phyloP scores from a whole-genome alignment of 2,329 filamentous ascomycete species.

The Biscogniauxia marginata region DNA sequence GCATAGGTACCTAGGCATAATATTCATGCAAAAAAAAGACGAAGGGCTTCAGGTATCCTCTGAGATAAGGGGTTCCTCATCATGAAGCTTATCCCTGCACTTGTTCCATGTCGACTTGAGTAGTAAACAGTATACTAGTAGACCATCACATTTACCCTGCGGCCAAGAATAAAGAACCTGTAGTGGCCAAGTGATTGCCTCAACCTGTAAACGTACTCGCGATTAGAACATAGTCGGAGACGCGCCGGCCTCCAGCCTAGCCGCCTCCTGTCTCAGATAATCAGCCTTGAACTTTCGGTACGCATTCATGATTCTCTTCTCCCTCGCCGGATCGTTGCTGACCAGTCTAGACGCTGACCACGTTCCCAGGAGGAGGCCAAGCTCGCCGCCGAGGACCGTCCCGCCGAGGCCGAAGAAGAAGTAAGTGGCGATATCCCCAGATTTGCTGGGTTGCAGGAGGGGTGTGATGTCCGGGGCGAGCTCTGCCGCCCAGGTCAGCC shows the following conservation, averaged over 20 bases:
- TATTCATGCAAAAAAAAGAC: no score
- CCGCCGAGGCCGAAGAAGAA: conserved; percentile 61
- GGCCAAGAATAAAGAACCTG: no score
- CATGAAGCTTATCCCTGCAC: no score
- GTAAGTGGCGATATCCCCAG: conserved; percentile 62
- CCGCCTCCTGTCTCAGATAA: conserved; percentile 58
- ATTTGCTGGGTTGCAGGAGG: conserved; percentile 52
- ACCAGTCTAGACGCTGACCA: conserved; percentile 53
- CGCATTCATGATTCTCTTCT: conserved; percentile 59
- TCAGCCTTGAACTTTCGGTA: conserved; percentile 63
- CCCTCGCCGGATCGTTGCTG: conserved; percentile 50
- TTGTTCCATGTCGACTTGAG: no score
- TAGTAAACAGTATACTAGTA: no score
- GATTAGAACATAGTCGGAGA: conserved; percentile 1
- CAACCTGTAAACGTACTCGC: not conserved
- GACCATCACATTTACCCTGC: no score
- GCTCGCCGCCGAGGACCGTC: conserved; percentile 63
- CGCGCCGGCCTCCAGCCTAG: conserved; percentile 46
- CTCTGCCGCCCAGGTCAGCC: conserved; percentile 39
- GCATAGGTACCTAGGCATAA: no score
- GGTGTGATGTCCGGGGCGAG: conserved; percentile 60
- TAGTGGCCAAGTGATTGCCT: no score
- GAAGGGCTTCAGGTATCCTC: no score
- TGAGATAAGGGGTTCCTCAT: no score
- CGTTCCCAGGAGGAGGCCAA: conserved; percentile 57